Conservation (phyloP, 106 monocot species). For the Phalaenopsis equestris region DNA sequence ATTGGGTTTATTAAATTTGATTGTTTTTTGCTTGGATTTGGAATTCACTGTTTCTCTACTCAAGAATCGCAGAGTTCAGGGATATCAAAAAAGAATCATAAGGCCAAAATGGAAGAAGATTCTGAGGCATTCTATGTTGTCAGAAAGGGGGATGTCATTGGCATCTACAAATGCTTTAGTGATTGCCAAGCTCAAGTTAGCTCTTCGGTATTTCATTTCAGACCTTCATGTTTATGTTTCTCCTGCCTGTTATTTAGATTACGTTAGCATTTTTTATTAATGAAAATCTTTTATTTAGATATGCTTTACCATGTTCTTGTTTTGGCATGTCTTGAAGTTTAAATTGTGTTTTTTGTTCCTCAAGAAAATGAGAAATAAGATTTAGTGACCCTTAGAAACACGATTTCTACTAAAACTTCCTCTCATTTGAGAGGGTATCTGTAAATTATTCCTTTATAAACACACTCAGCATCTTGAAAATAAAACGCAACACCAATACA, state of each 20-base stretch:
- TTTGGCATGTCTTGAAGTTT: too few relatives aligned
- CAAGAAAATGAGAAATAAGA: background rate
- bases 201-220: conserved; percentile 47
- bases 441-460: background rate
- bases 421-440: background rate
- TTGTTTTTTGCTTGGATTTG: conserved; percentile 14
- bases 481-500: background rate
- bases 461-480: background rate
- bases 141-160: conserved; percentile 71
- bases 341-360: background rate
- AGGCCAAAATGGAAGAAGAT: conserved; percentile 27
- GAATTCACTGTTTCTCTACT: conserved; percentile 25
- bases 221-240: background rate
- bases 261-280: background rate
- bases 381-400: background rate
- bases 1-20: conserved; percentile 13
- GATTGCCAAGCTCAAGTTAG: conserved; percentile 95
- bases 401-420: background rate
- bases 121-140: conserved; percentile 81
- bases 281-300: background rate
- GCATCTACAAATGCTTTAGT: conserved; percentile 62
- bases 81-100: conserved; percentile 7
- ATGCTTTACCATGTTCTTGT: background rate
- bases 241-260: background rate
- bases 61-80: conserved; percentile 4